Base-by-base conservation (phyloP, 73 alveolate species). In the Paramecium tetraurelia region DNA sequence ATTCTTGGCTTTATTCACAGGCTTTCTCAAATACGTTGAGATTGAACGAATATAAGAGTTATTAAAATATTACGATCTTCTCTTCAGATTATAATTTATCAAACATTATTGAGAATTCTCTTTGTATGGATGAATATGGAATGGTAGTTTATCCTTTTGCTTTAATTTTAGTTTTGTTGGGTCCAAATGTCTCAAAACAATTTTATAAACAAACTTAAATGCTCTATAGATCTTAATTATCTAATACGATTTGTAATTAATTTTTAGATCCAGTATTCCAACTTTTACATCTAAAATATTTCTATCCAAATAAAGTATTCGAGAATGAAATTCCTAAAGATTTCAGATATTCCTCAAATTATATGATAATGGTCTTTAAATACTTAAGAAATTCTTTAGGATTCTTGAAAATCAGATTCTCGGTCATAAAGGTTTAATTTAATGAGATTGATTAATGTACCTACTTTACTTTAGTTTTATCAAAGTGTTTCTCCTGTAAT, bases 111-210 rank as follows among this genome's bases (percentile, higher is more conserved):
- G 76, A 33, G 16, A 80, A 80, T 80, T 80, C 90, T 48, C 75
- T 80, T 63, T 80, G 18, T n/a, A 80, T 80, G 3, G 29, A 40
- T 21, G 70, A 22, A 24, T 80, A 80, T 4, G 70, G 72, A 3
- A 80, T 36, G 11, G 27, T 41, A 4, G 90, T 80, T 46, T 44
- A 24, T 22, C 90, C 90, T 80, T 80, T 24, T 3, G 44, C 90
- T 35, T 80, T 80, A 8, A 80, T 38, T 43, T 46, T 80, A 18
- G 90, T 46, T 48, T 80, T 80, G 9, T 80, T 48, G 12, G 90
- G 90, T 1, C 90, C 90, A 44, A 80, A 80, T 10, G 90, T 44
- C 10, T 80, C 90, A 80, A 80, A 80, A 24, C 90, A 80, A 80
- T 80, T 80, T 4, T 80, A 22, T 40, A 80, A 46, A 22, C 43